Percentiles rank a stretch among this genome's conserved stretches.
phyloP scores from a whole-genome alignment of 31 red algal genomes.

The Odonthalia washingtoniensis region DNA sequence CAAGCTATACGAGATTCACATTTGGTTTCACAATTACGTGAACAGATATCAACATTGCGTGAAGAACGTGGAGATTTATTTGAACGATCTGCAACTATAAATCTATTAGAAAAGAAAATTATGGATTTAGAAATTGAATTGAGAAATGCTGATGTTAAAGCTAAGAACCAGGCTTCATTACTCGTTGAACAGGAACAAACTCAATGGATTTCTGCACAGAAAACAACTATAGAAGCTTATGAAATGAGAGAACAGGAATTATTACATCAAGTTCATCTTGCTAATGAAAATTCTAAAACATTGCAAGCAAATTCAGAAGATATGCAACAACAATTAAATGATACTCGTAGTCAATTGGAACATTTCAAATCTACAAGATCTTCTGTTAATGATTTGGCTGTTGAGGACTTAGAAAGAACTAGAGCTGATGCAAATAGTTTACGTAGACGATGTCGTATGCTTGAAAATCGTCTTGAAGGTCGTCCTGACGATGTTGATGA shows the following conservation, averaged over 20 bases:
- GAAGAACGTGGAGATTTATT: conserved; percentile 47
- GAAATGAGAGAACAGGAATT: conserved; percentile 83
- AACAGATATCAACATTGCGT: conserved; percentile 41
- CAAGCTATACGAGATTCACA: background rate
- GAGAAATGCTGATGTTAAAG: conserved; percentile 8
- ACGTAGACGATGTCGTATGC: conserved; percentile 32
- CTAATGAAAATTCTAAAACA: conserved; percentile 43
- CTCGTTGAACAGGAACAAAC: conserved; percentile 64
- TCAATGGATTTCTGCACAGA: conserved; percentile 61
- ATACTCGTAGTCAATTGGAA: conserved; percentile 56
- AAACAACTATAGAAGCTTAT: conserved; percentile 73
- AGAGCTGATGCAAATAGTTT: conserved; percentile 68
- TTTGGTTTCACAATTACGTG: conserved; percentile 38
- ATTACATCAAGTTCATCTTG: conserved; percentile 60
- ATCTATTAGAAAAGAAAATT: conserved; percentile 52
- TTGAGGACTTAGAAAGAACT: conserved; percentile 71
- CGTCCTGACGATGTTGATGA: background rate
- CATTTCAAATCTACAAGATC: conserved; percentile 45
- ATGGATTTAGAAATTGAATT: conserved; percentile 64
- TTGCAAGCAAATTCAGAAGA: conserved; percentile 58
- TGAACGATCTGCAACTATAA: conserved; percentile 43
- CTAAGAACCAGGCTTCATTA: conserved; percentile 38
- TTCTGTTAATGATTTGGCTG: conserved; percentile 65
- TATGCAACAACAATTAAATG: conserved; percentile 54
- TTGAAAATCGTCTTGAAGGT: conserved; percentile 33